Evolutionary conservation across 805 yeast genomes (phyloP).

Genomic region (Diddensiella santjacobensis): DNA sequence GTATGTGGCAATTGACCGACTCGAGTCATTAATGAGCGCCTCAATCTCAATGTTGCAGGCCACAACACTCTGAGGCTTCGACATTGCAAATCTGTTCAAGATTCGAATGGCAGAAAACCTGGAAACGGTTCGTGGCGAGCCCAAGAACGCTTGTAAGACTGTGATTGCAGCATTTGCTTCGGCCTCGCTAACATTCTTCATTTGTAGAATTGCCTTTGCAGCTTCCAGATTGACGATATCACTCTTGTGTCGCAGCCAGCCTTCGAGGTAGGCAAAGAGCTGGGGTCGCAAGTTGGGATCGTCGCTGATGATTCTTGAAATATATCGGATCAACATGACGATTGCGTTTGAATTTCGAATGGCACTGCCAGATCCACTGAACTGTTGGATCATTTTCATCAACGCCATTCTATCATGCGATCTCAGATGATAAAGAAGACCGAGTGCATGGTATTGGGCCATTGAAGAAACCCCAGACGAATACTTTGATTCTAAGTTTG

Average conservation of each 20-base stretch:
- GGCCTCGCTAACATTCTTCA: conserved; percentile 54
- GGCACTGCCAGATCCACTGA: conserved; percentile 49
- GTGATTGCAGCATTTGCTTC: conserved; percentile 62
- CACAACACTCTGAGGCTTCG: conserved; percentile 65
- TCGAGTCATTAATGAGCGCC: conserved; percentile 77
- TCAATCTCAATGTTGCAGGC: conserved; percentile 84
- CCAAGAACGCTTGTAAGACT: conserved; percentile 68
- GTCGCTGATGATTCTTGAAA: conserved; percentile 66
- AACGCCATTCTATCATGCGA: conserved; percentile 92
- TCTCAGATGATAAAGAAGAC: conserved; percentile 80
- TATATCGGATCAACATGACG: conserved; percentile 78
- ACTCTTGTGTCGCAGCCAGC: conserved; percentile 72
- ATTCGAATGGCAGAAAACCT: conserved; percentile 92
- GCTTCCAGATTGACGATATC: conserved; percentile 94
- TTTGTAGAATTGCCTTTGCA: conserved; percentile 63
- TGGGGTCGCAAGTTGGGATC: conserved; percentile 61
- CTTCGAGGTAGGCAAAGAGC: conserved; percentile 60
- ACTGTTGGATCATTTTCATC: conserved; percentile 81
- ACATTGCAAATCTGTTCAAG: conserved; percentile 78
- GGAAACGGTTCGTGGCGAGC: conserved; percentile 86
- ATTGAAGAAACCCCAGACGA: conserved; percentile 54
- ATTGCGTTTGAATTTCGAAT: conserved; percentile 80
- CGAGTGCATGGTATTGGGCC: conserved; percentile 94
- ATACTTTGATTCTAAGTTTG: conserved; percentile 25
- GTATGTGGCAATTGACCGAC: conserved; percentile 90